Percentiles rank a stretch among this genome's conserved stretches.
Evolutionary conservation across 2,329 filamentous ascomycete genomes (phyloP).

Genomic region (Paraphoma sp.): DNA sequence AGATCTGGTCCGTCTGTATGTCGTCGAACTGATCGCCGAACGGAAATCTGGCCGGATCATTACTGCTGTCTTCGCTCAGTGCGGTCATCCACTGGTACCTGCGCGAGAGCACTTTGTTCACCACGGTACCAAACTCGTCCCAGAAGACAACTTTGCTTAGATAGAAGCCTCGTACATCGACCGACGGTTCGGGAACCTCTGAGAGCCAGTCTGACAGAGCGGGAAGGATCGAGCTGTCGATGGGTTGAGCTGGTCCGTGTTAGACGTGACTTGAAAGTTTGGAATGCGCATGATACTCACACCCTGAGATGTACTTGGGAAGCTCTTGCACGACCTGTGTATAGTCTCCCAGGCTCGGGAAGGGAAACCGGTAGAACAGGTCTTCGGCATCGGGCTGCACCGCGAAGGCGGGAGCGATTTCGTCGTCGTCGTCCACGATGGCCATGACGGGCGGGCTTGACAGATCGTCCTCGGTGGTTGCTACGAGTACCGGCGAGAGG

Average conservation of each 20-base stretch:
- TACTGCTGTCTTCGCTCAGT: conserved; percentile 11
- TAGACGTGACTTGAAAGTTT: conserved; percentile 10
- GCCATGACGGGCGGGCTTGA: conserved; percentile 45
- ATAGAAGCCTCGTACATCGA: conserved; percentile 31
- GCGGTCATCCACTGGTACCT: conserved; percentile 29
- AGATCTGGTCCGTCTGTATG: conserved; percentile 28
- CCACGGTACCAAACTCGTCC: conserved; percentile 40
- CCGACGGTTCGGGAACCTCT: conserved; percentile 29
- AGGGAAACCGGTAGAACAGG: conserved; percentile 44
- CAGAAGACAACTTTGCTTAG: conserved; percentile 39
- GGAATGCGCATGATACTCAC: conserved; percentile 17
- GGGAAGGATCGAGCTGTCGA: conserved; percentile 35
- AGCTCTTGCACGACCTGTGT: conserved; percentile 28
- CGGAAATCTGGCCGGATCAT: conserved; percentile 29
- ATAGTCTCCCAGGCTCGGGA: conserved; percentile 21
- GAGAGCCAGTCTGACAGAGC: conserved; percentile 36
- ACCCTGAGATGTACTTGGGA: conserved; percentile 30
- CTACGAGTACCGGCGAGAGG: conserved; percentile 20
- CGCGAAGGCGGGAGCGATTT: conserved; percentile 11
- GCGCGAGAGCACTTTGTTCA: conserved; percentile 34
- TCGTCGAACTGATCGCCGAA: conserved; percentile 39
- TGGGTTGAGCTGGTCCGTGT: conserved; percentile 16
- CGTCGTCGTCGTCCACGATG: conserved; percentile 45
- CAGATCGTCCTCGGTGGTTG: conserved; percentile 18
- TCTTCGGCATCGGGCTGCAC: conserved; percentile 33